These are phyloP conservation scores for Wickerhamiella pararugosa DNA, from an alignment of 1,139 yeast genomes.

Conservation along the genomic window DNA sequence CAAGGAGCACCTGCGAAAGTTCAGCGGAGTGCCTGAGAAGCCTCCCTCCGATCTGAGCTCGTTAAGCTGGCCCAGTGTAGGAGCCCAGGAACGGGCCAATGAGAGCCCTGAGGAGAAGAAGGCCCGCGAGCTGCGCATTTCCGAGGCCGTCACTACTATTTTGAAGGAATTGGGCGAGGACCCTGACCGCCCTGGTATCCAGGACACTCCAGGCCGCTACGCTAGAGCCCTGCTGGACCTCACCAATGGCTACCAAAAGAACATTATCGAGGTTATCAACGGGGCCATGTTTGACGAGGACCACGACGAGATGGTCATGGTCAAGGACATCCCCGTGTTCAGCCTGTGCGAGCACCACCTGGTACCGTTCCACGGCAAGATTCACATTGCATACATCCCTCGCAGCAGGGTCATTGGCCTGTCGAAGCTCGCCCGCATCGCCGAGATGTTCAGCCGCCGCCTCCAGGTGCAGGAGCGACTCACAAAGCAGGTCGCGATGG, in stretches of 20 bases:
- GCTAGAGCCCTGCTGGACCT: constrained; percentile 93
- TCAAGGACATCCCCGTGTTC: constrained; percentile 81
- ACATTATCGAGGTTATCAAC: constrained; percentile 65
- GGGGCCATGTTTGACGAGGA: constrained; percentile 95
- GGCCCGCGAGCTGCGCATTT: constrained; percentile 56
- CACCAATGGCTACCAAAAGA: constrained; percentile 94
- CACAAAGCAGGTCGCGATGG: constrained; percentile 95
- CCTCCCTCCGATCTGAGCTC: constrained; percentile 6
- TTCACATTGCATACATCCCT: constrained; percentile 93
- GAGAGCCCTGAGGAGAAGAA: constrained; percentile 46
- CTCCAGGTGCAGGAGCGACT: constrained; percentile 93
- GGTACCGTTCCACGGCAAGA: constrained; percentile 94
- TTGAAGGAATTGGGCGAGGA: constrained; percentile 86
- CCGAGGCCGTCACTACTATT: constrained; percentile 71
- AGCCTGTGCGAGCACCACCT: constrained; percentile 94
- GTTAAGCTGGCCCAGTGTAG: constrained; percentile 86
- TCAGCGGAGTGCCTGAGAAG: constrained; percentile 28
- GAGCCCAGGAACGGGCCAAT: constrained; percentile 63
- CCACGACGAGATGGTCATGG: constrained; percentile 98
- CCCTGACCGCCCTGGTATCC: constrained; percentile 68
- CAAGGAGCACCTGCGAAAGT: constrained; percentile 25
- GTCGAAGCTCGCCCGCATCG: constrained; percentile 83
- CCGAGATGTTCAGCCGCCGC: constrained; percentile 92
- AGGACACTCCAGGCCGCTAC: constrained; percentile 90
- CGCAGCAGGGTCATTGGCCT: constrained; percentile 88